Percentiles rank a stretch among this genome's conserved stretches.
Conservation (phyloP, 2,329 filamentous ascomycete genomes). For the Dissoconium aciculare region DNA sequence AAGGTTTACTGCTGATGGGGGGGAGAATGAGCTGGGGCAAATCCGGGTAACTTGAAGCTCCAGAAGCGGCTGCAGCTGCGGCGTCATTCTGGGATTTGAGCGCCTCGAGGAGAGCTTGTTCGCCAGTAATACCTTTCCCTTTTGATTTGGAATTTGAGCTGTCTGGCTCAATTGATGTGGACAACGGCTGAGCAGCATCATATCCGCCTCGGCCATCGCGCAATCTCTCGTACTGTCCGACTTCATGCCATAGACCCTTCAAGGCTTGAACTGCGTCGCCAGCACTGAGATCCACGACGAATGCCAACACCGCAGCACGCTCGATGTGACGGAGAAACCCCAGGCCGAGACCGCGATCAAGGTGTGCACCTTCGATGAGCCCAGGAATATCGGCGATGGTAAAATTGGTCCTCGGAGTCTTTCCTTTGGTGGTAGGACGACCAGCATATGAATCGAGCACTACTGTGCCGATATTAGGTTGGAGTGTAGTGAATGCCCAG, state of each 20-base stretch:
- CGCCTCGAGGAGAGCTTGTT: too few relatives aligned
- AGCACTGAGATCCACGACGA: conserved; percentile 73
- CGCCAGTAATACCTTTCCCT: conserved; percentile 2
- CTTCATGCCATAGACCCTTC: conserved; percentile 75
- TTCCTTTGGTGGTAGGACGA: conserved; percentile 41
- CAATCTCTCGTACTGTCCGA: conserved; percentile 72
- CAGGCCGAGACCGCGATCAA: conserved; percentile 79
- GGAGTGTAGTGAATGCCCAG: conserved; percentile 94
- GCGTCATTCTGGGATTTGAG: too few relatives aligned
- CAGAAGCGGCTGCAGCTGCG: neutral
- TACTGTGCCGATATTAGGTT: conserved; percentile 91
- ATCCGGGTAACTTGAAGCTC: neutral
- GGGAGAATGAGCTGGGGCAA: conserved; percentile 39
- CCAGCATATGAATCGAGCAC: conserved; percentile 78
- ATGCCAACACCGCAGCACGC: conserved; percentile 79
- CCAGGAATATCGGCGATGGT: conserved; percentile 94
- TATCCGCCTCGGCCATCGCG: conserved; percentile 44
- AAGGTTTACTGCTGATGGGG: conserved; percentile 85
- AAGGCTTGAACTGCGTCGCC: conserved; percentile 60
- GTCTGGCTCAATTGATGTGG: too few relatives aligned
- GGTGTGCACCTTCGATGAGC: conserved; percentile 78
- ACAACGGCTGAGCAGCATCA: neutral
- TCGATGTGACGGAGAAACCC: conserved; percentile 91
- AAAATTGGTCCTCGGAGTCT: conserved; percentile 57
- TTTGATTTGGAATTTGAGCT: too few relatives aligned